Evolutionary conservation across 768 basidiomycete species (phyloP), one percentile per base, ranked within the genome.

Genomic region (Terana coerulea): DNA sequence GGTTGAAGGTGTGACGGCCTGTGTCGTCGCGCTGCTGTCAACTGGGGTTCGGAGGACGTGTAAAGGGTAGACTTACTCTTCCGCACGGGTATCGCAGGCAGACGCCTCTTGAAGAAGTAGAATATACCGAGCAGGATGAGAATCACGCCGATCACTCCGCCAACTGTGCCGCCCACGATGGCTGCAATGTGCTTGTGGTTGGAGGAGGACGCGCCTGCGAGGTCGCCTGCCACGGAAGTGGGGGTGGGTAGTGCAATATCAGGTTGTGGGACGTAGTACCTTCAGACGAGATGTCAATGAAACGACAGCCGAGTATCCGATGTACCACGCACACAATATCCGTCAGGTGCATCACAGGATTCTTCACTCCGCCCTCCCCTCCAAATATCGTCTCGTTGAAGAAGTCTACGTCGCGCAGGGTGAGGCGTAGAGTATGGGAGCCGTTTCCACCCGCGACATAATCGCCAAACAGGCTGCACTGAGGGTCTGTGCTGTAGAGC

Each of bases 1-100:
- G 51, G 30, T 52, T 17, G 29, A 52, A 52, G 11, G 15, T 7
- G 45, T 52, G 51, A 22, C 51, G 51, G 30, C 28, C 51, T 52
- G 43, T 22, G 24, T 29, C 21, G 10, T 5, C 3, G 47, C 45
- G 22, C 8, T 14, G 45, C 30, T 14, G 47, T 35, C 47, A 49
- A 22, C 17, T 9, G 11, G 24, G 49, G 41, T 43, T 4, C 25
- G 10, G 5, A 24, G 11, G 6, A 37, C 9, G 21, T 10, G 31
- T 10, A 9, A 37, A n/a, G 31, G 33, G 10, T 35, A 35, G 10
- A 11, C 36, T 48, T 17, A 49, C 35, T 9, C 24, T n/a, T 49
- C 21, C 34, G 47, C 5, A 21, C 26, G 11, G 21, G 7, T 9
- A 40, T 40, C 39, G 22, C 28, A 9, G 9, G 15, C 29, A 31